Conservation (phyloP, 106 monocot species). For the Acanthochlamys bracteata region DNA sequence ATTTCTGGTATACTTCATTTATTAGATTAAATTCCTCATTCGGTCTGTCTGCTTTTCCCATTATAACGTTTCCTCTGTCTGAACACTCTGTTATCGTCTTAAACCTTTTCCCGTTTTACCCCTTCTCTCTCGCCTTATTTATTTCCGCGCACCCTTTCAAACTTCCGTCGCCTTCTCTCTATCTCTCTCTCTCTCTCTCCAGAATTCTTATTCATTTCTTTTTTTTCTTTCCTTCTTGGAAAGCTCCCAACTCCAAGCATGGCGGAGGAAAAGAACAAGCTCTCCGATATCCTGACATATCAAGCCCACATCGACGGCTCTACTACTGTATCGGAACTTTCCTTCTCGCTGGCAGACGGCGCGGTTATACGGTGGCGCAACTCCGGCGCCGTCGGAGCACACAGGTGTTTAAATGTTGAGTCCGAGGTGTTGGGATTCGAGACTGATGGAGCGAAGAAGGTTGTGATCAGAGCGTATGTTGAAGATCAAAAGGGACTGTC, state of each 20-base stretch:
- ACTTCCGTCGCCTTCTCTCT: background rate
- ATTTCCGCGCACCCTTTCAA: background rate
- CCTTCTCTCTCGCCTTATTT: background rate
- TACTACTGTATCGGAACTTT: conserved; percentile 25
- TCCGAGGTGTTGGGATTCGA: conserved; percentile 64
- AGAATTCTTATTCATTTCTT: background rate
- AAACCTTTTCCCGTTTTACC: too few species aligned
- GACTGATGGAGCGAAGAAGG: conserved; percentile 22
- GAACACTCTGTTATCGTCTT: too few species aligned
- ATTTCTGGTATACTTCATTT: too few species aligned
- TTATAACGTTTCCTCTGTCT: too few species aligned
- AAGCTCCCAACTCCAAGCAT: background rate
- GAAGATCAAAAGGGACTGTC: background rate
- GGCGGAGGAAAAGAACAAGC: background rate
- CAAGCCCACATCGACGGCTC: conserved; percentile 38
- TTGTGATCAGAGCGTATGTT: conserved; percentile 37
- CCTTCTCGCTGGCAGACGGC: conserved; percentile 1
- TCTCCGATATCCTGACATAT: conserved; percentile 9
- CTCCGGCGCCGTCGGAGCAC: conserved; percentile 8
- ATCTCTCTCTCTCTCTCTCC: background rate
- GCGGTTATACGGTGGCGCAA: conserved; percentile 43
- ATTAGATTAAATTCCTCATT: too few species aligned
- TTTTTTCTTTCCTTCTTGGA: background rate
- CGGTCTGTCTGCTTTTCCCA: too few species aligned
- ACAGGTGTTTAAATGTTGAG: conserved; percentile 32